A percentile compares a stretch with the other conserved stretches of the same genome.
phyloP scores from a whole-genome alignment of 768 basidiomycete species.

The Phlebiopsis gigantea region DNA sequence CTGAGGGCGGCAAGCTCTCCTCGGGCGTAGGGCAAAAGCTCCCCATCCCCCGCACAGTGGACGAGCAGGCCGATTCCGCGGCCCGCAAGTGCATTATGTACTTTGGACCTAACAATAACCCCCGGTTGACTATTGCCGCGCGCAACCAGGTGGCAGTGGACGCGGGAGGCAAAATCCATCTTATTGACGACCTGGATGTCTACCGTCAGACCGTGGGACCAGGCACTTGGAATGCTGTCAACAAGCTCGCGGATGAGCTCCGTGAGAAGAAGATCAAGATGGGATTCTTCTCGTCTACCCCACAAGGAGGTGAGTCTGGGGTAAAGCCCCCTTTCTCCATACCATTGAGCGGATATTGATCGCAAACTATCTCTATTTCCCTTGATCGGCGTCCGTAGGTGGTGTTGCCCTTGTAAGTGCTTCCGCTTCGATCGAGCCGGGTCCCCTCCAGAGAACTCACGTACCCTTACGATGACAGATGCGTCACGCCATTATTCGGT shows the following conservation, averaged over 20 bases:
- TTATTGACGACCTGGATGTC: slow-evolving; percentile 77
- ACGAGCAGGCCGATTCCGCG: slow-evolving; percentile 83
- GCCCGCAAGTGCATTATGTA: slow-evolving; percentile 82
- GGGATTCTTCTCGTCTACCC: slow-evolving; percentile 92
- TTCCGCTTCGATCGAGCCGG: slow-evolving; percentile 19
- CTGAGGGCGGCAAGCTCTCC: slow-evolving; percentile 33
- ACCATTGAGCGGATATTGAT: slow-evolving; percentile 22
- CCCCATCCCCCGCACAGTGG: slow-evolving; percentile 71
- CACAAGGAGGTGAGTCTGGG: slow-evolving; percentile 72
- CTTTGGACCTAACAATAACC: slow-evolving; percentile 79
- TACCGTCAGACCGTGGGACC: slow-evolving; percentile 68
- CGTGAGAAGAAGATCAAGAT: slow-evolving; percentile 85
- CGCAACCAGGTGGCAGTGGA: slow-evolving; percentile 89
- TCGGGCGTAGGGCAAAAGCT: slow-evolving; percentile 50
- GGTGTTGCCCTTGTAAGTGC: slow-evolving; percentile 84
- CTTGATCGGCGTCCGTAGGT: slow-evolving; percentile 39
- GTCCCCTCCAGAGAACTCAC: slow-evolving; percentile 19
- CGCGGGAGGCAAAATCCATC: slow-evolving; percentile 78
- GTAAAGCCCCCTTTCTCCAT: slow-evolving; percentile 7
- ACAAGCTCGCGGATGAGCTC: slow-evolving; percentile 78
- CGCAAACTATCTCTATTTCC: slow-evolving; percentile 5
- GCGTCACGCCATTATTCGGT: slow-evolving; percentile 90
- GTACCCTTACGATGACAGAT: slow-evolving; percentile 42
- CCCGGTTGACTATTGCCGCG: slow-evolving; percentile 73
- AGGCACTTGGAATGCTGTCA: slow-evolving; percentile 78